Evolutionary conservation across 352 stramenopile genomes (phyloP), one percentile per base, ranked within the genome.

Genomic region (Saprolegnia parasitica): DNA sequence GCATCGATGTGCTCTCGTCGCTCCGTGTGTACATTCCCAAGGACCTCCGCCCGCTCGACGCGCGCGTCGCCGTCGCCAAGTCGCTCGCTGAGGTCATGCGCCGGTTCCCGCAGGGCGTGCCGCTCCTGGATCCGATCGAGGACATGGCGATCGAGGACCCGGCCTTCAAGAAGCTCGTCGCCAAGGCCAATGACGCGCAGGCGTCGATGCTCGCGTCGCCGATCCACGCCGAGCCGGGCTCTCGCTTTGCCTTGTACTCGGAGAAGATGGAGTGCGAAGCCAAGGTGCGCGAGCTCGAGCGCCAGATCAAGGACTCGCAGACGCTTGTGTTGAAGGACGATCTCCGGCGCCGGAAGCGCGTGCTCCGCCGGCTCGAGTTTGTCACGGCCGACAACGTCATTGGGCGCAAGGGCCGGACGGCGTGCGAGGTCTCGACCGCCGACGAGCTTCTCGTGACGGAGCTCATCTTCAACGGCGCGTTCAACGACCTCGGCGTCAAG

Each of bases 401-500:
- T 73, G 94, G 98, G 76, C 94, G 97, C n/a, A 99, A 99, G 82
- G 98, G 98, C 39, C 88, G 97, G 52, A 98, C 97, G 24, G 97
- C 96, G 4, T 99, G 97, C 76, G 98, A 99, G 79, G 96, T 99
- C 62, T 99, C 98, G 54, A 99, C 97, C 13, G 96, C 93, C 2
- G 93, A 99, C 74, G 98, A 99, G 76, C 77, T 99, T 65, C 85
- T 99, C 23, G 87, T 98, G 42, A 99, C 97, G 4, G 97, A 99
- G 78, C 87, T 99, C 66, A 98, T 99, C 42, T 99, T 99, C 79
- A 96, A 91, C 47, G 97, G 97, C 47, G 84, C 97, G 37, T 99
- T 99, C 83, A 99, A 98, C 71, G 96, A 98, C 50, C 78, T 99
- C n/a, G 91, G 83, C 1, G 87, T 98, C n/a, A 96, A 99, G 67